Base-by-base conservation (phyloP, 768 basidiomycete species). In the Trametopsis cervina region DNA sequence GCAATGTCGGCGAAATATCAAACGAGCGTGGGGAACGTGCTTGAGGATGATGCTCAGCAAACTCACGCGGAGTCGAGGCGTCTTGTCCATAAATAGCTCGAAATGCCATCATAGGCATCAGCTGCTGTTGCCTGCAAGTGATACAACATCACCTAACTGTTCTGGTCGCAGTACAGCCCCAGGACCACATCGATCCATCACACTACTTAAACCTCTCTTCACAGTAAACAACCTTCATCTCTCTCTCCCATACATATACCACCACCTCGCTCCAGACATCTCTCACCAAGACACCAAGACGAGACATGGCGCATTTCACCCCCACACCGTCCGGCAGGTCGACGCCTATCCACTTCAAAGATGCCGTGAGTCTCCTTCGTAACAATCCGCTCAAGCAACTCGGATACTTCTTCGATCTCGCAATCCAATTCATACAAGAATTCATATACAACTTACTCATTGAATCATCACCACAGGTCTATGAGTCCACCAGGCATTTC, bases 401-500 rank as follows among this genome's bases (percentile, higher is more conserved):
- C 29, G 29, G 9, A 33, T 33, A 7, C 15, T 7, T 33, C 9
- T 15, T 33, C 29, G 29, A 7, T 33, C 15, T 33, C 29, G 29
- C 29, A 33, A 33, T 15, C 15, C 29, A 33, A 33, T 33, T 7
- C 29, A 33, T 15, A 33, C 29, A 33, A 7, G 15, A 7, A 33
- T 15, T 7, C 7, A 33, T 33, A 33, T 33, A 33, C 29, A 7
- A 15, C 29, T 33, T 7, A 33, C 29, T 33, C 9, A 33, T 7
- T 15, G 15, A 15, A 7, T 15, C 15, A 33, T 15, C 15, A 33
- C 29, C 18, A 36, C n/a, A 89, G 84, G 78, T 85, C 26, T 72
- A 74, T 52, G 80, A 83, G 60, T 80, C 73, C 33, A 77, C 87
- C 64, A 81, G 75, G 56, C 76, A 78, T 48, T 74, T 76, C 66